phyloP scores from a whole-genome alignment of 345 rosid species.

The Melaleuca quinquenervia region DNA sequence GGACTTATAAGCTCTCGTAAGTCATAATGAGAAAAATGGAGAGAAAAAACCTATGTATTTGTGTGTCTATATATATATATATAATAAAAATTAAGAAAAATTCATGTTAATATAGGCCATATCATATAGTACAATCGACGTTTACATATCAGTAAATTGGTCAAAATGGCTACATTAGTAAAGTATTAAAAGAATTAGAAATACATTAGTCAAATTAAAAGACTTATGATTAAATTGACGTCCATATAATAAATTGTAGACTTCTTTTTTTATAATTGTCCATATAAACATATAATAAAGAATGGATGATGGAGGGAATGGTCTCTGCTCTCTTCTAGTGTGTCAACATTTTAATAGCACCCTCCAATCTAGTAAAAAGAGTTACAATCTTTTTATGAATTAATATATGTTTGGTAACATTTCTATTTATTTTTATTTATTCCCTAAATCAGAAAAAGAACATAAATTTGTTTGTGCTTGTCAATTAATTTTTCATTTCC shows the following conservation, averaged over 20 bases:
- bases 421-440: too few relatives aligned
- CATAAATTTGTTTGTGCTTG: too few relatives aligned
- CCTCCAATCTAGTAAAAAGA: not conserved
- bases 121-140: rapidly evolving
- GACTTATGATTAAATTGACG: rapidly evolving
- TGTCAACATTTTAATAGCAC: not conserved
- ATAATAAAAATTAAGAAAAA: not conserved
- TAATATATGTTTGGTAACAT: too few relatives aligned
- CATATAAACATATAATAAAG: not conserved
- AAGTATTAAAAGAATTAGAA: not conserved
- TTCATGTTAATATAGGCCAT: rapidly evolving
- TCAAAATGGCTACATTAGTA: rapidly evolving
- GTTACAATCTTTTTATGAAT: not conserved
- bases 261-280: not conserved
- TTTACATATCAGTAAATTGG: rapidly evolving
- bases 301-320: not conserved
- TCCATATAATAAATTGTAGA: not conserved
- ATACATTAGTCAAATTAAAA: rapidly evolving
- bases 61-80: too few relatives aligned
- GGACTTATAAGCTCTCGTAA: too few relatives aligned
- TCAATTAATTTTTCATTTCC: too few relatives aligned
- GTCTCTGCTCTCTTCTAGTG: not conserved
- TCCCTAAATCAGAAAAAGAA: too few relatives aligned
- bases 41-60: too few relatives aligned
- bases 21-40: not conserved